phyloP scores from a whole-genome alignment of 73 alveolate genomes.

The Stentor roeselii region DNA sequence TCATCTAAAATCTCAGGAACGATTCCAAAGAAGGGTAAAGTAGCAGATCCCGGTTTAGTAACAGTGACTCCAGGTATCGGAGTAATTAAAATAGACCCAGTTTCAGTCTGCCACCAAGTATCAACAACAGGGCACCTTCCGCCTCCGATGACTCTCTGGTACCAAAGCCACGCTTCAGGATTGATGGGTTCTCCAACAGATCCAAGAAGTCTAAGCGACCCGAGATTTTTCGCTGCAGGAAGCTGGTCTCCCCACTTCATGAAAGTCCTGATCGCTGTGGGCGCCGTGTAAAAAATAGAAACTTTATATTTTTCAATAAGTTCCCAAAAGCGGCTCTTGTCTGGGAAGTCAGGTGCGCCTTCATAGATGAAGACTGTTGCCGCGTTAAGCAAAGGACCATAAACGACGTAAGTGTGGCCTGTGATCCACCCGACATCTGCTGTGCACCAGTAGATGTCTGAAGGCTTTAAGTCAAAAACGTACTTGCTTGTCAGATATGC shows the following conservation, averaged over 20 bases:
- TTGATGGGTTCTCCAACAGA: constrained; percentile 56
- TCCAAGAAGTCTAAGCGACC: constrained; percentile 40
- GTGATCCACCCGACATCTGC: constrained; percentile 99
- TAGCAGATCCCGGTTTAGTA: constrained; percentile 53
- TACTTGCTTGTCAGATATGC: constrained; percentile 50
- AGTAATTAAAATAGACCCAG: constrained; percentile 64
- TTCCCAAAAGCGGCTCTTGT: constrained; percentile 95
- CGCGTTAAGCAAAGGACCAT: constrained; percentile 96
- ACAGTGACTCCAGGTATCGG: constrained; percentile 41
- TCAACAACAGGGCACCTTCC: constrained; percentile 70
- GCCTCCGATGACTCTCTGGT: constrained; percentile 59
- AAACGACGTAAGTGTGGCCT: constrained; percentile 98
- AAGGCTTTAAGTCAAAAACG: constrained; percentile 78
- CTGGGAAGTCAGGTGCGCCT: constrained; percentile 97
- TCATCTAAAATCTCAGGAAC: constrained; percentile 34
- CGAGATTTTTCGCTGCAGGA: constrained; percentile 34
- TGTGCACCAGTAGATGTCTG: constrained; percentile 92
- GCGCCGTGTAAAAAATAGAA: constrained; percentile 95
- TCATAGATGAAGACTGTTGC: constrained; percentile 88
- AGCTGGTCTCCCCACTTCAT: constrained; percentile 90
- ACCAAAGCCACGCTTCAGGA: constrained; percentile 78
- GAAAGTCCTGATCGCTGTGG: constrained; percentile 99
- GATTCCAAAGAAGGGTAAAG: constrained; percentile 46
- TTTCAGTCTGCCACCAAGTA: constrained; percentile 99
- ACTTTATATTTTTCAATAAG: constrained; percentile 82